These are phyloP conservation scores for Odontarrhena argentea DNA, from an alignment of 345 rosid genomes.

Conservation along the genomic window DNA sequence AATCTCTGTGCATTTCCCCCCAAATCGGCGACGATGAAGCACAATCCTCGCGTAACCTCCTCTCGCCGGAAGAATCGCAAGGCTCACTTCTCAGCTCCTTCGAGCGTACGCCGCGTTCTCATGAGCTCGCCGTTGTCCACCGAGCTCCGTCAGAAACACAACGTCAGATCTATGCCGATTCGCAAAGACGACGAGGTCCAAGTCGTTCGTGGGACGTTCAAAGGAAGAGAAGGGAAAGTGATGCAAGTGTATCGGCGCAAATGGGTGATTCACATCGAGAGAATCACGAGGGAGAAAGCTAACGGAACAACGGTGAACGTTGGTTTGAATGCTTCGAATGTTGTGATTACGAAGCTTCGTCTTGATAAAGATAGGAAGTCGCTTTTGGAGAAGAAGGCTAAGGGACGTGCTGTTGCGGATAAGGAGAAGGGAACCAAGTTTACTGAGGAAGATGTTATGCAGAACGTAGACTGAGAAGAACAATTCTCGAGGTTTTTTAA, in stretches of 20 bases:
- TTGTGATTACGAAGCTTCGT: constrained; percentile 61
- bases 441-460: constrained; percentile 68
- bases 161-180: constrained; percentile 67
- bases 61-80: constrained; percentile 76
- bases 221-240: constrained; percentile 74
- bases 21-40: constrained; percentile 52
- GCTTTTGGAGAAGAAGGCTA: constrained; percentile 65
- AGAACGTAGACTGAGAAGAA: constrained; percentile 52
- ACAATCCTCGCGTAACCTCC: constrained; percentile 62
- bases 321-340: constrained; percentile 66
- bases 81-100: constrained; percentile 72
- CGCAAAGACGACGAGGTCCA: constrained; percentile 76
- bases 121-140: constrained; percentile 68
- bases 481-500: too few relatives aligned
- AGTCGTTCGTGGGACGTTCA: constrained; percentile 68
- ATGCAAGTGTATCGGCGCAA: constrained; percentile 69
- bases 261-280: constrained; percentile 80
- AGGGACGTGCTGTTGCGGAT: constrained; percentile 68
- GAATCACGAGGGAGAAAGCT: constrained; percentile 71
- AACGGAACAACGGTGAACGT: constrained; percentile 75
- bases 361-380: constrained; percentile 72
- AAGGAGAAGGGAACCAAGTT: constrained; percentile 77
- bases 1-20: not conserved
- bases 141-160: constrained; percentile 69
- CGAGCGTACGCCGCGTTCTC: constrained; percentile 61